Base-by-base conservation (phyloP, 2,329 filamentous ascomycete species). In the Ophiostoma perfectum region DNA sequence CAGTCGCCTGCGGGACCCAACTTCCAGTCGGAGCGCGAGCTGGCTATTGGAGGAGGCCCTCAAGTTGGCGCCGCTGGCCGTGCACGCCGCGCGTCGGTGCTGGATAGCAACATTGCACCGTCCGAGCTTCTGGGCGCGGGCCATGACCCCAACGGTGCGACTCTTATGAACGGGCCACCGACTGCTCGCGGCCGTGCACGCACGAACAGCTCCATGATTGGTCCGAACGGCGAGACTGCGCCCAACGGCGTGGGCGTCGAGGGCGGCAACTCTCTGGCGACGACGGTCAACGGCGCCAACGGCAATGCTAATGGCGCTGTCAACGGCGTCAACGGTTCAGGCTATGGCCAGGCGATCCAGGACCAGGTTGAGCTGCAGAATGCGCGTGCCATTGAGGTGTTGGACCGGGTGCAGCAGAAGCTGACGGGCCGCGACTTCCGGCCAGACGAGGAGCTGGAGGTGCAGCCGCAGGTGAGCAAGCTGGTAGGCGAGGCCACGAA, bases 401-500 rank as follows among this genome's bases (percentile, higher is more conserved):
- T 99, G 52, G 89, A 90, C 69, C 86, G 95, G 1, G 94, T 99
- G 58, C 91, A 93, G 78, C 94, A 97, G 81, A 99, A 99, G 80
- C 81, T 99, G 68, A 97, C 93, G 0, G 95, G 95, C 8, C 86
- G 90, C 27, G 95, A 99, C 77, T 99, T 99, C 79, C 93, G 92
- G 78, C 85, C 88, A 2, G 85, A 86, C 63, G 90, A 96, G 74
- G 94, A 98, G 79, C 83, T 99, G 71, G 89, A 88, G 69, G 88
- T 96, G 36, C 88, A 91, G 68, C 87, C 88, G 71, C 95, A 99
- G 80, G 96, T 99, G 5, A 94, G 97, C 78, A 94, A 96, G 78
- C 81, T 99, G 74, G 90, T 99, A 74, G 89, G 90, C 71, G 94
- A 99, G 81, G 95, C 95, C 36, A 99, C 95, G 6, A 97, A 95